These are phyloP conservation scores for Plasmopara viticola DNA, from an alignment of 352 stramenopile species.

Conservation along the genomic window DNA sequence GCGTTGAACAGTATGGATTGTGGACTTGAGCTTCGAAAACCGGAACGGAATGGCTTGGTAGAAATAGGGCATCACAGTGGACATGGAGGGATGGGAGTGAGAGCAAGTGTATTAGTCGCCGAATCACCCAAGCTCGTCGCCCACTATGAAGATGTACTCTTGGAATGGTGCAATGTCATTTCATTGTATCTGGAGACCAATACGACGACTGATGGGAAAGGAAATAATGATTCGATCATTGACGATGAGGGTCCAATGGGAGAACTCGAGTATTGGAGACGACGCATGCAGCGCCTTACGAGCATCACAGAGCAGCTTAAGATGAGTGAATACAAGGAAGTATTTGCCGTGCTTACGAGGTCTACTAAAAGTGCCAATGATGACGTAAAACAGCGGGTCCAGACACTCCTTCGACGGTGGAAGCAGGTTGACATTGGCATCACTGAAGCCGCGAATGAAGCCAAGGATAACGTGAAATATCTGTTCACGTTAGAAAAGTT, in stretches of 20 bases:
- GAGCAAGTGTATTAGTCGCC: constrained; percentile 53
- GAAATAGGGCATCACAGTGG: constrained; percentile 46
- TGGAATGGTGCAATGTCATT: constrained; percentile 96
- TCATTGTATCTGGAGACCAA: constrained; percentile 91
- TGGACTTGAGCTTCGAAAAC: constrained; percentile 88
- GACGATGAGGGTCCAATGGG: constrained; percentile 92
- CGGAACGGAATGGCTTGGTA: constrained; percentile 68
- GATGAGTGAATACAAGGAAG: constrained; percentile 93
- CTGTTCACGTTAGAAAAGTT: constrained; percentile 98
- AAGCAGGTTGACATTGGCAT: constrained; percentile 98
- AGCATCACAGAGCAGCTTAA: constrained; percentile 98
- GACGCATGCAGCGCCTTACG: constrained; percentile 96
- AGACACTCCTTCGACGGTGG: constrained; percentile 92
- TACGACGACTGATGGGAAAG: constrained; percentile 51
- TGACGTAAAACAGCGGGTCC: constrained; percentile 90
- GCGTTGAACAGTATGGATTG: constrained; percentile 93
- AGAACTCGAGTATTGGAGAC: constrained; percentile 96
- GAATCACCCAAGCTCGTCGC: constrained; percentile 88
- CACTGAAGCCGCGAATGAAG: constrained; percentile 96
- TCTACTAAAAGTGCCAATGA: constrained; percentile 83
- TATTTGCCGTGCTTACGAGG: constrained; percentile 88
- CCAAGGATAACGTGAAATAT: constrained; percentile 99
- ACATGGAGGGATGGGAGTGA: constrained; percentile 29
- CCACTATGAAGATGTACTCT: constrained; percentile 94
- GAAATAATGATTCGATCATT: constrained; percentile 58